Conservation (phyloP, 176 grass and related monocot genomes). For the Eragrostis nindensis region DNA sequence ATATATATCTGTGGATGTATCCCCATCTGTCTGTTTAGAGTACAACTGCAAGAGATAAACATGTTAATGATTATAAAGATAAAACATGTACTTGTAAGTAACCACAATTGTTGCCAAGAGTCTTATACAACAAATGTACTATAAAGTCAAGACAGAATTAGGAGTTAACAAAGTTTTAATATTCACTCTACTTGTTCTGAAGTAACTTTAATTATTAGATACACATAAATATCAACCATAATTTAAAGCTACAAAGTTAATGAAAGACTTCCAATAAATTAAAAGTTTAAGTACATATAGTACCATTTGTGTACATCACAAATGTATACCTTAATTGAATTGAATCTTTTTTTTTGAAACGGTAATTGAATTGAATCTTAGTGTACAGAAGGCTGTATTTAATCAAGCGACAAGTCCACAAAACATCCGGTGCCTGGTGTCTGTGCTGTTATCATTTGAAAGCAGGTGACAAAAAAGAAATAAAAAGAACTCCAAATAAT, state of each 20-base stretch:
- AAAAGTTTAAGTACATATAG: not conserved
- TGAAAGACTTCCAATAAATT: not conserved
- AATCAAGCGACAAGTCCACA: conserved; percentile 25
- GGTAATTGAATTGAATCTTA: conserved; percentile 15
- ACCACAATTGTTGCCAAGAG: not conserved
- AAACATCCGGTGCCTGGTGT: not conserved
- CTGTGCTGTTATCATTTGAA: no score
- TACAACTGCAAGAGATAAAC: conserved; percentile 58
- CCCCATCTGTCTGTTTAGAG: conserved; percentile 66
- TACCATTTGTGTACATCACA: not conserved
- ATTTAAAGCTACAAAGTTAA: conserved; percentile 10
- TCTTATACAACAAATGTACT: not conserved
- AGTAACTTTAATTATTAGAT: not conserved
- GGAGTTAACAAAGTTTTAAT: not conserved
- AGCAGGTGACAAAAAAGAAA: no score
- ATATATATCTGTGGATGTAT: conserved; percentile 49
- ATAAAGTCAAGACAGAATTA: conserved; percentile 13
- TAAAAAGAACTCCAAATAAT: no score
- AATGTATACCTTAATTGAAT: not conserved
- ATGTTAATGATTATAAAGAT: conserved; percentile 9
- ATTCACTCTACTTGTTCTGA: not conserved
- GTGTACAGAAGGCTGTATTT: not conserved
- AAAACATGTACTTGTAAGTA: conserved; percentile 4
- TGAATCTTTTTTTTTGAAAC: no score
- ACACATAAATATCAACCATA: conserved; percentile 1